Conservation (phyloP, 2,329 filamentous ascomycete genomes). For the Colletotrichum ledebouriae region DNA sequence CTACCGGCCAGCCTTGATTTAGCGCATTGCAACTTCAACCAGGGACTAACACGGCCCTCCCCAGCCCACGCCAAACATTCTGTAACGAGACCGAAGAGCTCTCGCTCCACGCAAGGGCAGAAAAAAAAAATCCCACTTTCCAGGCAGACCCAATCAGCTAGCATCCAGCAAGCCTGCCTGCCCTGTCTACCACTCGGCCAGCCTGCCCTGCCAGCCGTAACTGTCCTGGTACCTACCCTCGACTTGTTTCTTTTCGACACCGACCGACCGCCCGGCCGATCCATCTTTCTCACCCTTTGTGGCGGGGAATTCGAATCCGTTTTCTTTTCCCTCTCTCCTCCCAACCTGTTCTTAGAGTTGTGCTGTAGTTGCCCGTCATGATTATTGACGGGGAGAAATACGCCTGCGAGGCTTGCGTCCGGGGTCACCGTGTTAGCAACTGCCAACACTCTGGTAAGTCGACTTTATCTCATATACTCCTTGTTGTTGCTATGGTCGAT, state of each 20-base stretch:
- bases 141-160: conserved; percentile 23
- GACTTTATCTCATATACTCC: conserved; percentile 12
- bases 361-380: conserved; percentile 63
- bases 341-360: conserved; percentile 18
- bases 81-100: conserved; percentile 42
- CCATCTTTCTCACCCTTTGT: conserved; percentile 30
- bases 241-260: conserved; percentile 30
- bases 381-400: conserved; percentile 96
- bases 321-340: conserved; percentile 31
- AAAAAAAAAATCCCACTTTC: conserved; percentile 30
- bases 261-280: conserved; percentile 37
- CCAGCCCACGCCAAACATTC: conserved; percentile 41
- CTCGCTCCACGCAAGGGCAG: conserved; percentile 42
- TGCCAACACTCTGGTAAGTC: conserved; percentile 92
- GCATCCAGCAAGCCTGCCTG: conserved; percentile 10
- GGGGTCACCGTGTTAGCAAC: conserved; percentile 98
- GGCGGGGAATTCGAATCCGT: conserved; percentile 39
- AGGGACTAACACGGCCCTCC: conserved; percentile 38
- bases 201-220: neutral
- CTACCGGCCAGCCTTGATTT: conserved; percentile 36
- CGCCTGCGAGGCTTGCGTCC: conserved; percentile 97
- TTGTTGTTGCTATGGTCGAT: neutral
- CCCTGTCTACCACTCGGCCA: conserved; percentile 21
- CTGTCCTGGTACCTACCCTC: conserved; percentile 19
- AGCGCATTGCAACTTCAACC: conserved; percentile 27